phyloP scores from a whole-genome alignment of 108 stramenopile species.

The Skeletonema tropicum region DNA sequence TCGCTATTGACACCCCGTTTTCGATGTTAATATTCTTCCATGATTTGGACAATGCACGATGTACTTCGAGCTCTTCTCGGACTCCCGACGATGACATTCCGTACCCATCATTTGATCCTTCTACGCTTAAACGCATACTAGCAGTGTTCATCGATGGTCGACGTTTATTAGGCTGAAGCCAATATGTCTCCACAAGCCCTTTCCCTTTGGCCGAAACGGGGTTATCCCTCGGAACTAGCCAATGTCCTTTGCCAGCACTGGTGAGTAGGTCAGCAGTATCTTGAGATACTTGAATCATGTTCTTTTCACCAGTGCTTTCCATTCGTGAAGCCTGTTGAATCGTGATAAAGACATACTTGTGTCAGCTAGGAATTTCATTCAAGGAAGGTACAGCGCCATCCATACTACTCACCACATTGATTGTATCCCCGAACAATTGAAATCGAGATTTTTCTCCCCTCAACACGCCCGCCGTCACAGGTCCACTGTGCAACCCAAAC shows the following conservation, averaged over 20 bases:
- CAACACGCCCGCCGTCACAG: slow-evolving; percentile 60
- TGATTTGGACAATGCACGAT: neutral
- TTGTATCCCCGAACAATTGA: slow-evolving; percentile 64
- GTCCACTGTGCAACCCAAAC: slow-evolving; percentile 51
- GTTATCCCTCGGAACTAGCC: slow-evolving; percentile 36
- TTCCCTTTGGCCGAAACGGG: slow-evolving; percentile 57
- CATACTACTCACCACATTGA: slow-evolving; percentile 38
- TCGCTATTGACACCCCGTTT: slow-evolving; percentile 9
- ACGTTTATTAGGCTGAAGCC: slow-evolving; percentile 25
- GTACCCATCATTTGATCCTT: neutral
- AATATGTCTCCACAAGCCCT: slow-evolving; percentile 55
- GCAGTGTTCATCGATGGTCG: neutral
- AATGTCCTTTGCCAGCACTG: slow-evolving; percentile 43
- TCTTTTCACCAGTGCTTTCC: slow-evolving; percentile 49
- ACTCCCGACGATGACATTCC: neutral
- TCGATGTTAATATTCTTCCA: slow-evolving; percentile 16
- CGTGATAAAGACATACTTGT: neutral
- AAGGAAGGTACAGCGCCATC: neutral
- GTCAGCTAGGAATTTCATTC: neutral
- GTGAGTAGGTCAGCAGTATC: slow-evolving; percentile 47
- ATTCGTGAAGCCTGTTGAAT: slow-evolving; percentile 45
- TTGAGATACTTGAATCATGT: slow-evolving; percentile 51
- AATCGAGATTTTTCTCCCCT: slow-evolving; percentile 56
- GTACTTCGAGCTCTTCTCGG: neutral
- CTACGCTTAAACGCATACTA: neutral